Conservation (phyloP, 257 asterid genomes). For the Solanum sejunctum region DNA sequence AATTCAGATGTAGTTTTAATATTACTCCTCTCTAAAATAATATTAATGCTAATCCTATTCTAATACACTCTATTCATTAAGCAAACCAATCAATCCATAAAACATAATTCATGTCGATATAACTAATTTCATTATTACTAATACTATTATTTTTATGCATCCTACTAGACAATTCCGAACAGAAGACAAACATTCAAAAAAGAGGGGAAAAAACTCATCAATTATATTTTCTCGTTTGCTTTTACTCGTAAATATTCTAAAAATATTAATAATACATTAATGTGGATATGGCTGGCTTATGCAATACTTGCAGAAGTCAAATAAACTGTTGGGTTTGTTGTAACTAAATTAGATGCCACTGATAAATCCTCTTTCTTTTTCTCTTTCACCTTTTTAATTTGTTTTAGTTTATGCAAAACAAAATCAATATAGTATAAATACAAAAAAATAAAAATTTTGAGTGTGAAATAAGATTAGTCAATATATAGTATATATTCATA, state of each 20-base stretch:
- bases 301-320: conserved; percentile 1
- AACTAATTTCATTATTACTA: background rate
- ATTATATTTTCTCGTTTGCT: background rate
- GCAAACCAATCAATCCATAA: background rate
- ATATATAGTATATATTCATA: background rate
- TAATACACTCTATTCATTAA: background rate
- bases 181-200: too few species aligned
- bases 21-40: too few species aligned
- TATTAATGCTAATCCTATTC: too few species aligned
- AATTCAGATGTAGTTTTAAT: too few species aligned
- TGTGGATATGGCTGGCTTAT: background rate
- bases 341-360: background rate
- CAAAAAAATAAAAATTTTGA: background rate
- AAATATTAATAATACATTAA: background rate
- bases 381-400: background rate
- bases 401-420: background rate
- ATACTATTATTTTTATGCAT: background rate
- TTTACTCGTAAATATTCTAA: background rate
- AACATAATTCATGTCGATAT: too few species aligned
- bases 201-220: background rate
- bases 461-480: background rate
- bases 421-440: background rate
- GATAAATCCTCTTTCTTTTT: background rate
- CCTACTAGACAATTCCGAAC: background rate
- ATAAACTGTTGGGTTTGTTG: conserved; percentile 17